Evolutionary conservation across 176 grass and related monocot species (phyloP), one percentile per base, ranked within the genome.

Genomic region (Ampelocalamus luodianensis): DNA sequence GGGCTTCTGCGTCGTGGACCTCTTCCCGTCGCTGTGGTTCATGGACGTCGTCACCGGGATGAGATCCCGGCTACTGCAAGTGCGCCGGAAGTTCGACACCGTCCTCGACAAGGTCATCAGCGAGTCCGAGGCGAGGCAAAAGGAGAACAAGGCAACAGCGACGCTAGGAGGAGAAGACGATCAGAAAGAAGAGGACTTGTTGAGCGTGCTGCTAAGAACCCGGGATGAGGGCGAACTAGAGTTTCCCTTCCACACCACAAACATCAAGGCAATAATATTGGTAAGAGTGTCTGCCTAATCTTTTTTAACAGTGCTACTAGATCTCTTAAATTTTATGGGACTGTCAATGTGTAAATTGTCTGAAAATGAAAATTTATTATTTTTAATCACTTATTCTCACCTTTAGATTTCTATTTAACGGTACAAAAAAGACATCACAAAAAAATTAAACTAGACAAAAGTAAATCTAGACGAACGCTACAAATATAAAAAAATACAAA

Each of bases 171-270:
- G 9, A 10, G 20, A 58, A 29, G 29, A 29, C 29, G 29, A 29
- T 8, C 48, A 4, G 13, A 50, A 15, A 18, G 40, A 54, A 10
- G 64, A 87, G 4, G 72, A 87, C 42, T 27, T 92, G 3, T 10
- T 93, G 2, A 67, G 76, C 39, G 84, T 90, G 29, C 18, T 93
- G 5, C 71, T 90, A 4, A 93, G 70, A 50, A 64, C 68, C 3
- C 74, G 55, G 26, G 91, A 88, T 11, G 20, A 83, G 8, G 45
- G 60, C 5, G 61, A 72, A 5, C 42, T 80, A n/a, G 68, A 75
- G 42, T 16, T 90, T 5, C 22, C 83, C 34, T 18, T 88, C 18
- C 80, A 5, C 32, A 82, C 65, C 20, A 5, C 6, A 42, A 42
- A 42, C 40, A 5, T 77, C 65, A 82, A 81, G 20, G 79, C 79